Conservation (phyloP, 78 protist species). For the Dictyostelium intermedium region DNA sequence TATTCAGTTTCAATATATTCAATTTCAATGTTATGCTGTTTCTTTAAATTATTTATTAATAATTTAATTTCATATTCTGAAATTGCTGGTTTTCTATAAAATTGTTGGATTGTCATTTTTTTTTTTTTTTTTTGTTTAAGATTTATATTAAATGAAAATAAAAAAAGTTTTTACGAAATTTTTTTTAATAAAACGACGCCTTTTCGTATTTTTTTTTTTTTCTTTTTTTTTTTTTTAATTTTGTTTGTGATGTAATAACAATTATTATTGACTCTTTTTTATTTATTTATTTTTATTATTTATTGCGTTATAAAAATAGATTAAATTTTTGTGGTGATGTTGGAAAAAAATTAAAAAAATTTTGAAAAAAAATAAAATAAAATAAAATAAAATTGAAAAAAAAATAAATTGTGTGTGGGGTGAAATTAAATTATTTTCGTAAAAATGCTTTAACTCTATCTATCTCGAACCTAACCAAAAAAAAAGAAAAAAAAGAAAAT, state of each 20-base stretch:
- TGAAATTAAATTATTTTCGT: background rate
- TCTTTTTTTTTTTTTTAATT: background rate
- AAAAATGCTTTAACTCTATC: background rate
- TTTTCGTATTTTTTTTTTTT: background rate
- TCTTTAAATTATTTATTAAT: background rate
- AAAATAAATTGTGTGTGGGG: background rate
- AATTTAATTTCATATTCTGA: slow-evolving; percentile 21
- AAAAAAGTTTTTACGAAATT: background rate
- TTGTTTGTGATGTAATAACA: background rate
- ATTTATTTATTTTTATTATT: background rate
- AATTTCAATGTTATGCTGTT: slow-evolving; percentile 1
- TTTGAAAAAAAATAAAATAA: background rate
- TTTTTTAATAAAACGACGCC: background rate
- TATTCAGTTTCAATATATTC: slow-evolving; percentile 55
- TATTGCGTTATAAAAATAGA: background rate
- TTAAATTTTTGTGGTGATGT: background rate
- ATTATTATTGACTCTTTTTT: background rate
- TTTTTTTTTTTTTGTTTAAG: background rate
- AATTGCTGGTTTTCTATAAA: slow-evolving; percentile 80
- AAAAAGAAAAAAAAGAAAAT: background rate
- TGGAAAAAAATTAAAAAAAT: background rate
- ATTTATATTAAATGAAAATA: background rate
- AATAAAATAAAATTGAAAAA: background rate
- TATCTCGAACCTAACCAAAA: background rate
- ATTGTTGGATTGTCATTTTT: slow-evolving; percentile 49